phyloP scores from a whole-genome alignment of 2,329 filamentous ascomycete species.

The Sphaerostilbella broomeana region DNA sequence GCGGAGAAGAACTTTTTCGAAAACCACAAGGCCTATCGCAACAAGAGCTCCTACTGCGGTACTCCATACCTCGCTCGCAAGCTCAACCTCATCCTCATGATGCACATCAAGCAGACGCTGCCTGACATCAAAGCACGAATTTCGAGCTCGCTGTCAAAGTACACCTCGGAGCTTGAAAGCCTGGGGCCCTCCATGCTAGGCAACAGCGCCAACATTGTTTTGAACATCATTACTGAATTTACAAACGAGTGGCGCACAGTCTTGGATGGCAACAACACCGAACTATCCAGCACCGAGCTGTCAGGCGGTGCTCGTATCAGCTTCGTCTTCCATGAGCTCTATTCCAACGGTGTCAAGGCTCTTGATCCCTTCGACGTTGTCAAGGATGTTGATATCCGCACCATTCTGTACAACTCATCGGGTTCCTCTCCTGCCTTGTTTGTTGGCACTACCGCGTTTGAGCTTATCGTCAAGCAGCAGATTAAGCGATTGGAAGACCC shows the following conservation, averaged over 20 bases:
- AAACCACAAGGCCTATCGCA: slow-evolving; percentile 95
- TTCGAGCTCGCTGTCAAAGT: slow-evolving; percentile 88
- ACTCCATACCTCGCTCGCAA: slow-evolving; percentile 95
- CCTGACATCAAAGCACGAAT: slow-evolving; percentile 98
- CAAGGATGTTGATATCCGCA: slow-evolving; percentile 96
- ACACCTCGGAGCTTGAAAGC: slow-evolving; percentile 69
- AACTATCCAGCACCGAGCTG: slow-evolving; percentile 87
- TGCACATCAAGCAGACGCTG: slow-evolving; percentile 99
- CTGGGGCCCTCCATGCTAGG: slow-evolving; percentile 93
- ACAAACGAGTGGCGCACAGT: slow-evolving; percentile 96
- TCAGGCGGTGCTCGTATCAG: slow-evolving; percentile 97
- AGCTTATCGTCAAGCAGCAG: slow-evolving; percentile 97
- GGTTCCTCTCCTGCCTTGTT: slow-evolving; percentile 94
- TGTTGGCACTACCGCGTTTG: slow-evolving; percentile 96
- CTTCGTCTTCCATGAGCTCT: slow-evolving; percentile 98
- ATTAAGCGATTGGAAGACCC: slow-evolving; percentile 96
- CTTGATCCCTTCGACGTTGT: slow-evolving; percentile 96
- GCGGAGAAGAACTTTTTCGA: slow-evolving; percentile 97
- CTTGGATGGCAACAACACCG: slow-evolving; percentile 91
- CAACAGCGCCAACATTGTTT: slow-evolving; percentile 90
- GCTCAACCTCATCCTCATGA: slow-evolving; percentile 98
- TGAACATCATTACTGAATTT: slow-evolving; percentile 99
- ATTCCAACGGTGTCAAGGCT: slow-evolving; percentile 94
- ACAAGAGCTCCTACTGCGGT: slow-evolving; percentile 97
- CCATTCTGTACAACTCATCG: slow-evolving; percentile 97